phyloP scores from a whole-genome alignment of 2,329 filamentous ascomycete genomes.

The Pseudogymnoascus destructans region DNA sequence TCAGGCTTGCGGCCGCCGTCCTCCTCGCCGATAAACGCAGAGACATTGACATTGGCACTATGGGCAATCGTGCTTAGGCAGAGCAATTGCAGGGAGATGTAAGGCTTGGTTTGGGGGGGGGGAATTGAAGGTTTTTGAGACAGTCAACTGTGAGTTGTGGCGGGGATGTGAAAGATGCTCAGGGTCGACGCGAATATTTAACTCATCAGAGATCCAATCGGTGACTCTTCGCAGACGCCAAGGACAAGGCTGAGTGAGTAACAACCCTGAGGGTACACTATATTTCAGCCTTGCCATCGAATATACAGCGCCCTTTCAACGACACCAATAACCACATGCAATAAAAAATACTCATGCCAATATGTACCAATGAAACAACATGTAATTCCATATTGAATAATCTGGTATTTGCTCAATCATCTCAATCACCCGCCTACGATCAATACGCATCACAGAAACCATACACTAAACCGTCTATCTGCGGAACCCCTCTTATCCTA shows the following conservation, averaged over 20 bases:
- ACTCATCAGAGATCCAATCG: constrained; percentile 2
- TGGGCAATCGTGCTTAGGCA: constrained; percentile 10
- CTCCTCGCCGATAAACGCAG: constrained; percentile 20
- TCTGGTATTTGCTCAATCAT: constrained; percentile 6
- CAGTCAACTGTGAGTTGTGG: neutral
- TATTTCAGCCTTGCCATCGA: neutral
- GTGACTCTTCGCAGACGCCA: constrained; percentile 6
- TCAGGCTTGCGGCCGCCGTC: constrained; percentile 18
- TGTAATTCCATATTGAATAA: constrained; percentile 3
- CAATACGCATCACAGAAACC: neutral
- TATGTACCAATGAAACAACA: neutral
- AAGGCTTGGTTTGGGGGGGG: neutral
- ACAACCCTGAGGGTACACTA: constrained; percentile 1
- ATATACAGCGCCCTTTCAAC: neutral
- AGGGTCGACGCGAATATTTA: neutral
- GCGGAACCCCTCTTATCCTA: constrained; percentile 3
- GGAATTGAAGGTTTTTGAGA: neutral
- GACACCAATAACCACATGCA: too few species aligned
- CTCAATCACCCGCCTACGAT: neutral
- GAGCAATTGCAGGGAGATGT: constrained; percentile 9
- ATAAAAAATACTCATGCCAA: neutral
- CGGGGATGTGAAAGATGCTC: neutral
- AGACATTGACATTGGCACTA: constrained; percentile 9
- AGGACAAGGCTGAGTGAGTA: neutral
- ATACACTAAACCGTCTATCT: constrained; percentile 7